Evolutionary conservation across 2,329 filamentous ascomycete genomes (phyloP), one percentile per base, ranked within the genome.

Genomic region (Sporothrix protearum): DNA sequence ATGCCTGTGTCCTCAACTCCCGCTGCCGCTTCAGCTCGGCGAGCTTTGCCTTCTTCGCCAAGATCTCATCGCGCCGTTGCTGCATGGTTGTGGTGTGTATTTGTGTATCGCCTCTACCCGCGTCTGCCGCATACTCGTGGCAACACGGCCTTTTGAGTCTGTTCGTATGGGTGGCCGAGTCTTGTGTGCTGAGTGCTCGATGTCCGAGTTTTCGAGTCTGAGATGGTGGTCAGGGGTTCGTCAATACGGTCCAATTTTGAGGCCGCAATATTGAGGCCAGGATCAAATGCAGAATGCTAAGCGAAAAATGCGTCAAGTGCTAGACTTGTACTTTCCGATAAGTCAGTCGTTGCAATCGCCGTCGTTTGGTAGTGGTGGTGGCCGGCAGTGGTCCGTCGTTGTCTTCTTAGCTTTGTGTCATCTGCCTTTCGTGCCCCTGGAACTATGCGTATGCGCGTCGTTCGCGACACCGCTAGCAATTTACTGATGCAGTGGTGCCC

Each of bases 11-110:
- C 75, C 94, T 88, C 76, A 95, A 84, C 80, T 96, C 94, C 77
- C 96, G 89, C 83, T 97, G 94, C 74, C 92, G 89, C 84, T 97
- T 97, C 75, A 99, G 87, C 86, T 98, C 96, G 67, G 93, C 94
- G 77, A 99, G 93, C 85, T 96, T 97, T 74, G 94, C 95, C 85
- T 93, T 95, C 84, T 99, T 99, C 76, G 94, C 94, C 77, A 96
- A 85, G 76, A 99, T 97, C 85, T 99, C 96, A 85, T 97, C 94
- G 84, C 93, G 92, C 77, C 94, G 91, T 86, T 94, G 91, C 83
- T 91, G 89, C 85, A 91, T 91, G 76, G 78, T 83, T 71, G 33
- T 49, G 25, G 25, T 22, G 19, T 70, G 49, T 57, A n/a, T 28
- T 16, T 25, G 39, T 63, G 10, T 47, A 33, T 16, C 9, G 33